These are phyloP conservation scores for Beauveria sp. DNA, from an alignment of 2,329 filamentous ascomycete species.

Conservation along the genomic window DNA sequence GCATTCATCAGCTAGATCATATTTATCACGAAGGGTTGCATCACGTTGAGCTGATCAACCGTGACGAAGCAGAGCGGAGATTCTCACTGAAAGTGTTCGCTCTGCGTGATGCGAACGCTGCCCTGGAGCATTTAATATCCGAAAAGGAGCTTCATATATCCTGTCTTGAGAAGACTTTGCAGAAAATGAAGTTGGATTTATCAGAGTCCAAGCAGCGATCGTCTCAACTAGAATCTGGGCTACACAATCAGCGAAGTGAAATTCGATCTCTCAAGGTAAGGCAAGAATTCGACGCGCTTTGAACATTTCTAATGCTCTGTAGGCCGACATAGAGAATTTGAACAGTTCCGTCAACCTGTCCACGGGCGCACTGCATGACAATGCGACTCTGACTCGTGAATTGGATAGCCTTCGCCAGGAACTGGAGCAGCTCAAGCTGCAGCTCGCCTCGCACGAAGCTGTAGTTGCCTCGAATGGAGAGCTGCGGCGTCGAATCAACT, in stretches of 20 bases:
- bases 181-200: conserved; percentile 30
- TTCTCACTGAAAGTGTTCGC: conserved; percentile 61
- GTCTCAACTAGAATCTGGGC: conserved; percentile 37
- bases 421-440: conserved; percentile 47
- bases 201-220: conserved; percentile 34
- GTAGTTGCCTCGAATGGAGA: conserved; percentile 72
- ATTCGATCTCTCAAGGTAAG: conserved; percentile 41
- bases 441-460: conserved; percentile 54
- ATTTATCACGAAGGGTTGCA: conserved; percentile 60
- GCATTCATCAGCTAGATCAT: conserved; percentile 55
- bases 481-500: conserved; percentile 68
- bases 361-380: conserved; percentile 57
- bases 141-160: background rate
- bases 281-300: too few species aligned
- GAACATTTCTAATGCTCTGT: conserved; percentile 7
- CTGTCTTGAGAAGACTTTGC: background rate
- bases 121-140: conserved; percentile 17
- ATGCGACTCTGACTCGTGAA: conserved; percentile 45
- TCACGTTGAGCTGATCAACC: conserved; percentile 58
- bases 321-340: conserved; percentile 67
- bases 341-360: conserved; percentile 61
- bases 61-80: conserved; percentile 67
- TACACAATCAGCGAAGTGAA: conserved; percentile 42
- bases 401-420: conserved; percentile 47
- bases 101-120: conserved; percentile 67